Conservation (phyloP, 441 rosid species). For the Gossypium davidsonii region DNA sequence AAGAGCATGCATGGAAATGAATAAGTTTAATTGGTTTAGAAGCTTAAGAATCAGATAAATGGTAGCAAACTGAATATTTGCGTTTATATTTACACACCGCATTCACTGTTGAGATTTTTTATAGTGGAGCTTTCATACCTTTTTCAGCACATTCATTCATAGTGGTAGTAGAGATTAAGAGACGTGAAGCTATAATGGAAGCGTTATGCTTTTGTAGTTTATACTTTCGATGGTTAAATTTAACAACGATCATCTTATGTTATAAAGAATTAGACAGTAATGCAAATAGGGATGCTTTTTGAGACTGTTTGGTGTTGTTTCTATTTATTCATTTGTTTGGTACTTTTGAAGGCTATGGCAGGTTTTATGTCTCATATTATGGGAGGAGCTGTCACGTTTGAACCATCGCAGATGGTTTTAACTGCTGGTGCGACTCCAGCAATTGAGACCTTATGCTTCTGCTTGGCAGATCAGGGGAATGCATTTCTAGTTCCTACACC, state of each 20-base stretch:
- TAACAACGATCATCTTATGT: background rate
- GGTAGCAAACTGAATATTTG: background rate
- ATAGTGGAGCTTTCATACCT: background rate
- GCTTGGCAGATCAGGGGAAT: conserved; percentile 86
- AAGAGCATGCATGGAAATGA: background rate
- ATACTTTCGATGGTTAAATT: background rate
- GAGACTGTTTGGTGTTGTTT: background rate
- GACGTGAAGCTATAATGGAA: background rate
- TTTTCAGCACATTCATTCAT: background rate
- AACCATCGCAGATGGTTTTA: conserved; percentile 60
- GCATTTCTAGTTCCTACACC: conserved; percentile 83
- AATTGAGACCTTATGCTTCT: conserved; percentile 69
- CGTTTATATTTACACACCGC: background rate
- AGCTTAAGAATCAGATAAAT: background rate
- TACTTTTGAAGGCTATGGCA: conserved; percentile 58
- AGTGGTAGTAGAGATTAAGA: background rate
- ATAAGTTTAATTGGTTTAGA: background rate
- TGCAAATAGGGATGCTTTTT: background rate
- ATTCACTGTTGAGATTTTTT: background rate
- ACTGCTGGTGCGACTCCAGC: conserved; percentile 80
- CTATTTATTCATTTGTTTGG: conserved; percentile 5
- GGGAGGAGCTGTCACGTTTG: conserved; percentile 44
- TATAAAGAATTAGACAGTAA: background rate
- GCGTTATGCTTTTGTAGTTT: background rate
- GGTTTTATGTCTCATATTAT: conserved; percentile 64